Evolutionary conservation across 2,329 filamentous ascomycete species (phyloP), one percentile per base, ranked within the genome.

Genomic region (Pleoardoris graminearum): DNA sequence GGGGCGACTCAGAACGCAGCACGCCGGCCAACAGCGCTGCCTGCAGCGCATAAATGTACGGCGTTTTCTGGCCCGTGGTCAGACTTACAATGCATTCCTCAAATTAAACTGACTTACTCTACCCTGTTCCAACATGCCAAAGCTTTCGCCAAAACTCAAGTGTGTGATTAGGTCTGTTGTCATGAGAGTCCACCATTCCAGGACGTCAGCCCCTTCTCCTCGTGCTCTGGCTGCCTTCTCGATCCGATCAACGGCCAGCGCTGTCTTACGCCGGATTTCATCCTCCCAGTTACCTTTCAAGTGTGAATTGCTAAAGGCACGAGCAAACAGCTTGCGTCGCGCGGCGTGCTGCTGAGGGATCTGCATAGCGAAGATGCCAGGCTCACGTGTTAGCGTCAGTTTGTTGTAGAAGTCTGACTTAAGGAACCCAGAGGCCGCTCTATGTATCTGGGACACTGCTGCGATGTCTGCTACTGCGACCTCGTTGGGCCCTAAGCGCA

Each of bases 171-270:
- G 65, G 57, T 77, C 75, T 0, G 69, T 67, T 5, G 74, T 69
- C 66, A 77, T 70, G 11, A 76, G 67, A 8, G 71, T 75, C 62
- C 63, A 71, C 73, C 72, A 66, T 46, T 74, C 70, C 38, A 75
- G 43, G 4, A 68, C 36, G 41, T 78, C 75, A 6, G 68, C 68
- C 12, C 14, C 38, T 17, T 25, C 11, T 32, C 58, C 19, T 66
- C 65, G 3, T 51, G 50, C 22, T 21, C 14, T 27, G 1, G 43
- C 62, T 37, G 58, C 53, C 2, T 42, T 36, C 22, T 60, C 60
- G 39, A 77, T 74, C 33, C 63, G 61, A 4, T 50, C 17, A 1
- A 77, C 65, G 4, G 68, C 69, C 14, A 73, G 53, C 14, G 50
- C 46, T 0, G 66, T 63, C 55, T 70, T 72, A 22, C 67, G 60